Percentiles rank a stretch among this genome's conserved stretches.
Evolutionary conservation across 2,329 filamentous ascomycete species (phyloP).

Genomic region (Dothidotthia symphoricarpi): DNA sequence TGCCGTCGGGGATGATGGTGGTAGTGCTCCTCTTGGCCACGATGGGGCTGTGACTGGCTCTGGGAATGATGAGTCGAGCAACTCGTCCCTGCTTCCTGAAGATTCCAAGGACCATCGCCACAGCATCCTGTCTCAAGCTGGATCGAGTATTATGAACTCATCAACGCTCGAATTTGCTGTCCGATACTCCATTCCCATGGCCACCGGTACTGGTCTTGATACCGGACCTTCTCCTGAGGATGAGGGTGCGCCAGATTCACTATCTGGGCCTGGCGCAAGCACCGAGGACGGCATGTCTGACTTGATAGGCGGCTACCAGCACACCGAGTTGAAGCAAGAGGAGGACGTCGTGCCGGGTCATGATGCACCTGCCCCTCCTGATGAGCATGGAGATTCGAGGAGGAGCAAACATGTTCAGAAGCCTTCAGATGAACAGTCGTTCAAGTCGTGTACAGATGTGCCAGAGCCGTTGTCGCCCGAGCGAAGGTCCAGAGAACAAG

Average conservation of each 20-base stretch:
- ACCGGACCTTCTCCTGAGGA: constrained; percentile 6
- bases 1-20: background rate
- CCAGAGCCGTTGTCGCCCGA: constrained; percentile 10
- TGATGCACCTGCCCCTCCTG: background rate
- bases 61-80: constrained; percentile 1
- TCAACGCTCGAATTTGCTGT: constrained; percentile 35
- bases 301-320: constrained; percentile 32
- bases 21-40: constrained; percentile 1
- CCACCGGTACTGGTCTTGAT: constrained; percentile 13
- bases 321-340: constrained; percentile 25
- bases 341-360: constrained; percentile 2
- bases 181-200: constrained; percentile 31
- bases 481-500: constrained; percentile 1
- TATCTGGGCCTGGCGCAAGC: constrained; percentile 13
- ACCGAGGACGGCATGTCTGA: constrained; percentile 37
- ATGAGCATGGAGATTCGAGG: constrained; percentile 4
- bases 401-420: constrained; percentile 27
- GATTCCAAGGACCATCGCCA: constrained; percentile 11
- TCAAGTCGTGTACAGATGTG: constrained; percentile 32
- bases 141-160: constrained; percentile 29
- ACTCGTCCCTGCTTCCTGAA: background rate
- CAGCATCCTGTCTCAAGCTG: constrained; percentile 28
- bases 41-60: constrained; percentile 1
- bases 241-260: constrained; percentile 1
- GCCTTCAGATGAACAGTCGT: constrained; percentile 35